phyloP scores from a whole-genome alignment of 495 filamentous ascomycete genomes.

The Hypoxylon lienhwacheense region DNA sequence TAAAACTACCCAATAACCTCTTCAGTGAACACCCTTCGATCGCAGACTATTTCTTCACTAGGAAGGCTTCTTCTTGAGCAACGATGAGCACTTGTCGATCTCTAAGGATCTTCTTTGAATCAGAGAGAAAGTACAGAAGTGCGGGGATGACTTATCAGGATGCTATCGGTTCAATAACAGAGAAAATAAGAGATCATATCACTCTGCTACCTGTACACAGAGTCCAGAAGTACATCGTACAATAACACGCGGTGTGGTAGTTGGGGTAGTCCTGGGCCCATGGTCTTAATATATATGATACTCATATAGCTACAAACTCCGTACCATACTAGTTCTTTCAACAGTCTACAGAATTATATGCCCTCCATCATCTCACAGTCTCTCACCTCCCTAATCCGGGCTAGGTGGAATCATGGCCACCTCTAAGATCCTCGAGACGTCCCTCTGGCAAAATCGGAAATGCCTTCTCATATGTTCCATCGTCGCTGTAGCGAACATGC shows the following conservation, averaged over 20 bases:
- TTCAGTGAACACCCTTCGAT: neutral
- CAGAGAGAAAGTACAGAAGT: conserved; percentile 36
- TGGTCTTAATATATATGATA: too few relatives aligned
- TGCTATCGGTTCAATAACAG: conserved; percentile 21
- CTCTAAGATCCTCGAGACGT: conserved; percentile 40
- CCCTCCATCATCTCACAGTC: neutral
- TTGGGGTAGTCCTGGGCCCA: conserved; percentile 24
- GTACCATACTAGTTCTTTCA: too few relatives aligned
- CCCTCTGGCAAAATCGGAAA: conserved; percentile 46
- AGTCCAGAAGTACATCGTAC: too few relatives aligned
- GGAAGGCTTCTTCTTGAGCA: neutral
- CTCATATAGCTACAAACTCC: too few relatives aligned
- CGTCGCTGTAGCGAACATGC: conserved; percentile 48
- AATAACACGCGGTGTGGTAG: too few relatives aligned
- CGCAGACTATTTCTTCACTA: neutral
- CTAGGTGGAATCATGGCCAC: conserved; percentile 13
- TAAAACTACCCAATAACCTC: too few relatives aligned
- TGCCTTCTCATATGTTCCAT: conserved; percentile 44
- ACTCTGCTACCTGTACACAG: too few relatives aligned
- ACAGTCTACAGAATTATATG: neutral
- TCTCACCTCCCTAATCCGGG: neutral
- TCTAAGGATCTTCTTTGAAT: conserved; percentile 5
- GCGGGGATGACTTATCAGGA: conserved; percentile 33
- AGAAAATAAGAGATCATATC: conserved; percentile 24
- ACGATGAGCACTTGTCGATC: neutral